These are phyloP conservation scores for Crucibulum laeve DNA, from an alignment of 768 basidiomycete genomes.

Conservation along the genomic window DNA sequence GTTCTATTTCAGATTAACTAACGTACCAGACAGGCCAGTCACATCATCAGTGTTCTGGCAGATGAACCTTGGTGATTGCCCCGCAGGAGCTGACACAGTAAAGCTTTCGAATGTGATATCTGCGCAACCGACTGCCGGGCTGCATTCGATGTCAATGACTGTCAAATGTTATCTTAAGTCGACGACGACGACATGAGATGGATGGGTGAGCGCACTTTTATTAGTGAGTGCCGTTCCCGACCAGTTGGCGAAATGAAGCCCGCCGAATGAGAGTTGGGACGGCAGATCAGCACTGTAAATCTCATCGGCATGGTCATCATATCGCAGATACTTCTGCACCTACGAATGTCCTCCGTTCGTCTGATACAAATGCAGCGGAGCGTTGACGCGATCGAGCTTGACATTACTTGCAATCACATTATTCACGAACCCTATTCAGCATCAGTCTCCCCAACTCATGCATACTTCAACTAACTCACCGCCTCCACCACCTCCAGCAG, in stretches of 20 bases:
- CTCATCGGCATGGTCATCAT: neutral
- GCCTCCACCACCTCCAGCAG: slow-evolving; percentile 52
- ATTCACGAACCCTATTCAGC: slow-evolving; percentile 32
- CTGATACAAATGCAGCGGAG: slow-evolving; percentile 45
- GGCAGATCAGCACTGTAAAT: slow-evolving; percentile 41
- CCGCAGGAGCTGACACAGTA: slow-evolving; percentile 30
- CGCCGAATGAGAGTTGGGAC: slow-evolving; percentile 41
- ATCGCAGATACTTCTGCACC: slow-evolving; percentile 6
- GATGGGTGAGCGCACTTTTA: slow-evolving; percentile 21
- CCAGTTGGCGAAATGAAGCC: slow-evolving; percentile 42
- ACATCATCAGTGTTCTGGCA: slow-evolving; percentile 42
- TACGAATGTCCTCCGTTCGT: slow-evolving; percentile 46
- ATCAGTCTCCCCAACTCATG: neutral
- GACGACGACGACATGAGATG: neutral
- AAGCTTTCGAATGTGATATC: slow-evolving; percentile 38
- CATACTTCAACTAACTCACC: slow-evolving; percentile 2
- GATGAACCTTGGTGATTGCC: slow-evolving; percentile 30
- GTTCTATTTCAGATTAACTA: slow-evolving; percentile 6
- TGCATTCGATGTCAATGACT: slow-evolving; percentile 52
- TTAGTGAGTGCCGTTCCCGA: slow-evolving; percentile 40
- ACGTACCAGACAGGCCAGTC: slow-evolving; percentile 29
- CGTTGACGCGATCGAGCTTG: slow-evolving; percentile 39
- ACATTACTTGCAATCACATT: slow-evolving; percentile 41
- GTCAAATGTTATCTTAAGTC: neutral
- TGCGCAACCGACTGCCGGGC: slow-evolving; percentile 40